These are phyloP conservation scores for Borovskyia barvae DNA, from an alignment of 208 protist species.

Conservation along the genomic window DNA sequence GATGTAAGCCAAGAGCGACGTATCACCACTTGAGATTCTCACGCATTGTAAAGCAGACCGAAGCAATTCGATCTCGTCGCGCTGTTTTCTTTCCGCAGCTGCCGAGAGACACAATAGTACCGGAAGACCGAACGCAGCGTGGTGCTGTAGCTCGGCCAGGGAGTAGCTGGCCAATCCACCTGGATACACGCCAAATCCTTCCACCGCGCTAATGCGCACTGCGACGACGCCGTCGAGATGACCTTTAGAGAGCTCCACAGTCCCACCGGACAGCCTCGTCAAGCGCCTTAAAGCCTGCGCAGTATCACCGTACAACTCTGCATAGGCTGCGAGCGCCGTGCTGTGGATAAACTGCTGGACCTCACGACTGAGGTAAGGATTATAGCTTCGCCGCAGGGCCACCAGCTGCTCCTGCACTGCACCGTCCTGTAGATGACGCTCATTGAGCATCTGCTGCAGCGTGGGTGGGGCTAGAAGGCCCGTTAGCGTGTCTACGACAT, in stretches of 20 bases:
- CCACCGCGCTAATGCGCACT: conserved; percentile 33
- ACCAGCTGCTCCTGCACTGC: conserved; percentile 53
- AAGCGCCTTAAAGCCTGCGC: conserved; percentile 19
- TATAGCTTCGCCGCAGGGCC: conserved; percentile 66
- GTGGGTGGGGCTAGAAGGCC: conserved; percentile 36
- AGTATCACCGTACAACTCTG: conserved; percentile 65
- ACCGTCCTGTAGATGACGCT: conserved; percentile 28
- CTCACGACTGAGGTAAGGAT: conserved; percentile 68
- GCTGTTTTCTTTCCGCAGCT: conserved; percentile 10
- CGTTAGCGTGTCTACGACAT: conserved; percentile 7
- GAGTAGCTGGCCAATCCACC: conserved; percentile 29
- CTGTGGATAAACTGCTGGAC: conserved; percentile 62
- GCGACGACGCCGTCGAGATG: conserved; percentile 24
- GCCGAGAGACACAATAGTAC: conserved; percentile 29
- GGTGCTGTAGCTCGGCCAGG: conserved; percentile 51
- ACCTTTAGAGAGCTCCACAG: conserved; percentile 14
- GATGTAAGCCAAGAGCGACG: conserved; percentile 47
- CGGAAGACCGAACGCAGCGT: conserved; percentile 65
- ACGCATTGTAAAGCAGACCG: conserved; percentile 12
- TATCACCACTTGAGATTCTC: conserved; percentile 15
- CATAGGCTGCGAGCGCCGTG: conserved; percentile 66
- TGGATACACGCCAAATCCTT: conserved; percentile 25
- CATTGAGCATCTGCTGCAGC: conserved; percentile 38
- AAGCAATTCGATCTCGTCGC: conserved; percentile 17
- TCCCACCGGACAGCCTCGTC: conserved; percentile 17